phyloP scores from a whole-genome alignment of 129 eudicot species.

The Arctium minus region DNA sequence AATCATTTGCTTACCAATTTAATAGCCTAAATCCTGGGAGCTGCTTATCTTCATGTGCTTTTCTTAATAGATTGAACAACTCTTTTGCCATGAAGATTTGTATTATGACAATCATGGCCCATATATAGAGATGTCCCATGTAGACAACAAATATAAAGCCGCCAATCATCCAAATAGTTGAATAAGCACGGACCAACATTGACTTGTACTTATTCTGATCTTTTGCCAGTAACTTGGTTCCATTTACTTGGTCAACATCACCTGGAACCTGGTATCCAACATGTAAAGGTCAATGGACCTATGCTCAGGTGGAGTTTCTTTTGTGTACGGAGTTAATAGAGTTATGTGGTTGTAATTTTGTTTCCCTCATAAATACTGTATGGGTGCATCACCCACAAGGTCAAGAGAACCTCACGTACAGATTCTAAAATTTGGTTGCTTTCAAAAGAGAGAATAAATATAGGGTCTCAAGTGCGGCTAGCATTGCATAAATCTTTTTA shows the following conservation, averaged over 20 bases:
- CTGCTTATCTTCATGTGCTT: slow-evolving; percentile 64
- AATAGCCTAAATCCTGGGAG: slow-evolving; percentile 82
- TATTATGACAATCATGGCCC: slow-evolving; percentile 87
- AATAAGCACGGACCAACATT: slow-evolving; percentile 68
- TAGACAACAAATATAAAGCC: slow-evolving; percentile 67
- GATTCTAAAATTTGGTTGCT: no score
- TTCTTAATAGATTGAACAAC: slow-evolving; percentile 68
- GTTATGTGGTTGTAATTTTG: no score
- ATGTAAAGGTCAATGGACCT: background rate
- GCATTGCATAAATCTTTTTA: no score
- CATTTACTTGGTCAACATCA: slow-evolving; percentile 57
- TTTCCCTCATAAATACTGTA: no score
- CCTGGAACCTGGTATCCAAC: slow-evolving; percentile 42
- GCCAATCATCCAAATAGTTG: slow-evolving; percentile 91
- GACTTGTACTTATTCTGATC: slow-evolving; percentile 77
- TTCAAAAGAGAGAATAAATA: no score
- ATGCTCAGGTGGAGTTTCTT: no score
- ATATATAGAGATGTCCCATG: slow-evolving; percentile 90
- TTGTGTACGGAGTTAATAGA: no score
- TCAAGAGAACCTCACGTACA: no score
- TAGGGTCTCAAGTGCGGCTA: no score
- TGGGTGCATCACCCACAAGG: no score
- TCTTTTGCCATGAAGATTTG: slow-evolving; percentile 89
- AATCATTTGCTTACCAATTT: slow-evolving; percentile 54
- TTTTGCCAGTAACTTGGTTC: slow-evolving; percentile 49